Evolutionary conservation across 192 early-diverging fungal genomes (phyloP).

Genomic region (Coemansia sp.): DNA sequence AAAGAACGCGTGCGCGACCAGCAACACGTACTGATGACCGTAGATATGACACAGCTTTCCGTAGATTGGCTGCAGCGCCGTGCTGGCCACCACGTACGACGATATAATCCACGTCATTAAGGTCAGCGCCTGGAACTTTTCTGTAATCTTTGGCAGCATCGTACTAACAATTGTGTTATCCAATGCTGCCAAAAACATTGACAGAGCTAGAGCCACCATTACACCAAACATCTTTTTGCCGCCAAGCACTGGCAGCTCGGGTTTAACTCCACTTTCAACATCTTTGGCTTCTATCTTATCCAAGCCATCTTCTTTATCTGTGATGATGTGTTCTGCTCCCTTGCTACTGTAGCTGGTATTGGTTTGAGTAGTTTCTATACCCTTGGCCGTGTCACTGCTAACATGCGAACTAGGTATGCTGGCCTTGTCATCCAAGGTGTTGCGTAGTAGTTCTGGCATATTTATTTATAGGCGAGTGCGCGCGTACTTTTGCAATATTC

Average conservation of each 20-base stretch:
- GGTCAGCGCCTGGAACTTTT: slow-evolving; percentile 60
- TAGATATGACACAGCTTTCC: slow-evolving; percentile 82
- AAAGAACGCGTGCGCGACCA: slow-evolving; percentile 58
- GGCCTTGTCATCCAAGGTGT: neutral
- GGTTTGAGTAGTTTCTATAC: neutral
- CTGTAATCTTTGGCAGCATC: slow-evolving; percentile 61
- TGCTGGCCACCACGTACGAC: slow-evolving; percentile 65
- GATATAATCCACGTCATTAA: slow-evolving; percentile 78
- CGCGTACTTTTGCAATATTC: too few species aligned
- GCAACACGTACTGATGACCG: slow-evolving; percentile 63
- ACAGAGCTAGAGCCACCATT: slow-evolving; percentile 50
- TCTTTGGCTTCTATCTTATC: too few species aligned
- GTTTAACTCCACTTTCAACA: too few species aligned
- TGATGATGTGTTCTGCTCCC: neutral
- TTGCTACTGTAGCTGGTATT: neutral
- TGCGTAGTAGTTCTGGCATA: too few species aligned
- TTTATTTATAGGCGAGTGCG: too few species aligned
- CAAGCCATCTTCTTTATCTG: neutral
- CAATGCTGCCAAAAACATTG: slow-evolving; percentile 61
- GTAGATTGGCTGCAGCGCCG: slow-evolving; percentile 78
- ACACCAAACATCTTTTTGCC: slow-evolving; percentile 42
- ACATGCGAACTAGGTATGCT: neutral
- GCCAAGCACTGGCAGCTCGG: slow-evolving; percentile 10
- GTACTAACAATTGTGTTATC: slow-evolving; percentile 69
- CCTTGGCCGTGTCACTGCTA: neutral